These are phyloP conservation scores for Cylindrotheca fusiformis DNA, from an alignment of 108 stramenopile genomes.

Conservation along the genomic window DNA sequence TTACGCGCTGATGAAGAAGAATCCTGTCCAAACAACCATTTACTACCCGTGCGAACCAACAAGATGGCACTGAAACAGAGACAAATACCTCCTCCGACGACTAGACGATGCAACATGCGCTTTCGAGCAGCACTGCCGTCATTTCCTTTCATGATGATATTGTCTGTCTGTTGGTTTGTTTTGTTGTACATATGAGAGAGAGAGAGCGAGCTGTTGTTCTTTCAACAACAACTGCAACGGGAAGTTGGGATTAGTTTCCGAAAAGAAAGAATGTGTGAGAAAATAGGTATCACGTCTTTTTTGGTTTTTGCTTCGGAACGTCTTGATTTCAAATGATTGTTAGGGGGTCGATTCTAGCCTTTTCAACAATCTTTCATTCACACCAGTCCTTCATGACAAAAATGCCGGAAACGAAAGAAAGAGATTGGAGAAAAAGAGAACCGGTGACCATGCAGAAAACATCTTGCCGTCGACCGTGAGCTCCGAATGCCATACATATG, in stretches of 20 bases:
- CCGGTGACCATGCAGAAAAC: too few relatives aligned
- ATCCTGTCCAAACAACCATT: not conserved
- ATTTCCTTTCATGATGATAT: slow-evolving; percentile 31
- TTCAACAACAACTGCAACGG: too few relatives aligned
- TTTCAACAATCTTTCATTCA: too few relatives aligned
- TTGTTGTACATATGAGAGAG: not conserved
- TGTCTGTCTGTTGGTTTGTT: not conserved
- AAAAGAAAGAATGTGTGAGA: not conserved
- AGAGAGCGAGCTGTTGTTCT: slow-evolving; percentile 3
- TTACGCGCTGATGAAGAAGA: not conserved
- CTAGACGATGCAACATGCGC: not conserved
- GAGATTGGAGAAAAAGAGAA: too few relatives aligned
- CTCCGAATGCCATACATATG: too few relatives aligned
- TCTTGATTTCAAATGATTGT: not conserved
- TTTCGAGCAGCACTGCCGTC: slow-evolving; percentile 28
- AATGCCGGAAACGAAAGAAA: too few relatives aligned
- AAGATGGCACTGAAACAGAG: not conserved
- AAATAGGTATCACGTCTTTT: not conserved
- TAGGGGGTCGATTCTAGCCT: not conserved
- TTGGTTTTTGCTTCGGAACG: not conserved
- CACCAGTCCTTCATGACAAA: too few relatives aligned
- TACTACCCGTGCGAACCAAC: not conserved
- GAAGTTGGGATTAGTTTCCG: too few relatives aligned
- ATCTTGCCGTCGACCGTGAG: too few relatives aligned
- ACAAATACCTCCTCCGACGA: slow-evolving; percentile 1